Percentiles rank a stretch among this genome's conserved stretches.
Evolutionary conservation across 768 basidiomycete species (phyloP).

Genomic region (Suillus discolor): DNA sequence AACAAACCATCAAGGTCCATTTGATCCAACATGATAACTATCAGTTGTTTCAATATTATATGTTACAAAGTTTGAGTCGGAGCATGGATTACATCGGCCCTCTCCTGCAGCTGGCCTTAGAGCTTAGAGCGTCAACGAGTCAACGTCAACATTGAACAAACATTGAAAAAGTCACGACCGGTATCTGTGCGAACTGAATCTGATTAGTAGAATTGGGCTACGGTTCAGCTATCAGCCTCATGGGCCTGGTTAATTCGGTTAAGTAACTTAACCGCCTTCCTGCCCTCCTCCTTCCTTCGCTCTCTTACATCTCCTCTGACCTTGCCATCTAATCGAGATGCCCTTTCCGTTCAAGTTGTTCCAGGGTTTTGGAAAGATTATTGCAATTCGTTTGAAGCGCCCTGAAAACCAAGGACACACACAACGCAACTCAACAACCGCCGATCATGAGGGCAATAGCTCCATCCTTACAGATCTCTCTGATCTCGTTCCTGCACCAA

Average conservation of each 20-base stretch:
- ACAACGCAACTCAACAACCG: background rate
- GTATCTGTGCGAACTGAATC: too few species aligned
- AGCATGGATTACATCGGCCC: background rate
- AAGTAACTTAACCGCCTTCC: background rate
- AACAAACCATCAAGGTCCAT: background rate
- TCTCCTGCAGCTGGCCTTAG: too few species aligned
- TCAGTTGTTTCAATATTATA: background rate
- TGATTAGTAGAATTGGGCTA: too few species aligned
- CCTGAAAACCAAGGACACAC: background rate
- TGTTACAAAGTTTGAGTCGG: background rate
- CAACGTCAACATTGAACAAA: too few species aligned
- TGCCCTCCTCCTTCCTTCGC: background rate
- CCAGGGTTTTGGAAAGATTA: background rate
- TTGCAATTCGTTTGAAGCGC: background rate
- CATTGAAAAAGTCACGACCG: too few species aligned
- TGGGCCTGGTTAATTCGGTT: background rate
- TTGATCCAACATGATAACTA: background rate
- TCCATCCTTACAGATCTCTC: background rate
- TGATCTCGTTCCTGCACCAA: background rate
- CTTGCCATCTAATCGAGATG: background rate
- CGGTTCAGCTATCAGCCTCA: too few species aligned
- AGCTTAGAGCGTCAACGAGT: too few species aligned
- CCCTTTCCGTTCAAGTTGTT: background rate
- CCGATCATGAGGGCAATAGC: background rate
- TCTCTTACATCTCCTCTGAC: background rate